phyloP scores from a whole-genome alignment of 2,329 filamentous ascomycete genomes.

The Fusarium camptoceras region DNA sequence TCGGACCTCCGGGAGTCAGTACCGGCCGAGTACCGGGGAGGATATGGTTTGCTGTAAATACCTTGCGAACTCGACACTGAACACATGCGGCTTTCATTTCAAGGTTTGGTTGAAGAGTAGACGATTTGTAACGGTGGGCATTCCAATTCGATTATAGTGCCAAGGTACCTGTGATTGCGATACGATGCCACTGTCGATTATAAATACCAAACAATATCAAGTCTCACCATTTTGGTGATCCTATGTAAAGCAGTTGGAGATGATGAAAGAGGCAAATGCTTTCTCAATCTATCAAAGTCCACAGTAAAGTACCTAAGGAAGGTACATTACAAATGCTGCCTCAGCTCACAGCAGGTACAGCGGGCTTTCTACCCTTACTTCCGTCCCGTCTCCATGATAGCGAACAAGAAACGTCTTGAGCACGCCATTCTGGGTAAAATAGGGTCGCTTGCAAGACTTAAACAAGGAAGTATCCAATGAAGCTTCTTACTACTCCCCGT shows the following conservation, averaged over 20 bases:
- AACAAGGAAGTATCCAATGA: conserved; percentile 34
- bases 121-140: neutral
- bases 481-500: conserved; percentile 29
- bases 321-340: neutral
- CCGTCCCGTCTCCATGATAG: neutral
- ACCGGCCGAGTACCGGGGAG: conserved; percentile 39
- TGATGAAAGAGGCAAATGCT: neutral
- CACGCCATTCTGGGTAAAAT: conserved; percentile 35
- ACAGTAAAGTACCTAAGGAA: neutral
- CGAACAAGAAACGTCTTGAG: conserved; percentile 3
- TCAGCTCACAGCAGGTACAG: neutral
- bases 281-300: neutral
- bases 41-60: conserved; percentile 9
- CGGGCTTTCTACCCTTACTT: neutral
- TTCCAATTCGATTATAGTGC: neutral
- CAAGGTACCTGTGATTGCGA: neutral
- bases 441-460: conserved; percentile 9
- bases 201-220: conserved; percentile 2
- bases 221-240: neutral
- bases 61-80: conserved; percentile 48
- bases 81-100: conserved; percentile 47
- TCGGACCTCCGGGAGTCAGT: conserved; percentile 47
- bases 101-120: neutral
- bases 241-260: neutral
- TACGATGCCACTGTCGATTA: neutral